A percentile compares a stretch with the other conserved stretches of the same genome.
Evolutionary conservation across 1,284 basidiomycete species (phyloP).

Genomic region (Sanghuangporus weigelae): DNA sequence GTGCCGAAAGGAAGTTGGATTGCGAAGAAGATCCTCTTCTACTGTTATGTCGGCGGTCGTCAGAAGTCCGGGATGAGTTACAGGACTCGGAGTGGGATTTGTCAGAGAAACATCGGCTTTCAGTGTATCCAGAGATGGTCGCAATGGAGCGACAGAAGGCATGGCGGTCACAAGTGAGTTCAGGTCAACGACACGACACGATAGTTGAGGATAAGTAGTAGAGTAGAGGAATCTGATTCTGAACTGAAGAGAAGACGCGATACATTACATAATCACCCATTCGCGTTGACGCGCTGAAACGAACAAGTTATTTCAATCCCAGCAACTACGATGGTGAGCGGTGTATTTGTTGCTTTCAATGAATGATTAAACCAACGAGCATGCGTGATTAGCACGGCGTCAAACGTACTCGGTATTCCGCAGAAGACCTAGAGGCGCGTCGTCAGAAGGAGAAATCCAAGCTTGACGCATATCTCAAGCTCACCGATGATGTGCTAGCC

Average conservation of each 20-base stretch:
- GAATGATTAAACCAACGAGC: not conserved
- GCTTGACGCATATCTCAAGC: conserved; percentile 68
- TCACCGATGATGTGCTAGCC: conserved; percentile 60
- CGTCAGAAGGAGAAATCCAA: conserved; percentile 67
- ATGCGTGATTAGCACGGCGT: conserved; percentile 60
- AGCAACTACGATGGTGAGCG: not conserved
- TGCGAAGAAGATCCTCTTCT: conserved; percentile 94
- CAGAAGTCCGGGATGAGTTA: conserved; percentile 73
- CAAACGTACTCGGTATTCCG: conserved; percentile 60
- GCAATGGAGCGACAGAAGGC: conserved; percentile 46
- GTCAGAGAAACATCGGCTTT: conserved; percentile 74
- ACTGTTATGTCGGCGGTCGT: conserved; percentile 74
- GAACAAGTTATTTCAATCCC: not conserved
- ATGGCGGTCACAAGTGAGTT: conserved; percentile 31
- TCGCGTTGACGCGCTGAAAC: not conserved
- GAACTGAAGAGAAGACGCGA: too few species aligned
- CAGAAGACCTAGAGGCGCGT: conserved; percentile 61
- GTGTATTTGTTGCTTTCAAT: not conserved
- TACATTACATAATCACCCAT: not conserved
- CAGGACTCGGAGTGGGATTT: conserved; percentile 77
- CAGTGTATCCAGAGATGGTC: conserved; percentile 45
- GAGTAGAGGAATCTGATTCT: not conserved
- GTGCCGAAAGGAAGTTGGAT: conserved; percentile 84
- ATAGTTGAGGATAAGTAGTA: not conserved
- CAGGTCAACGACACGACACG: not conserved